Evolutionary conservation across 805 yeast species (phyloP), one percentile per base, ranked within the genome.

Genomic region (Teunomyces tritomae): DNA sequence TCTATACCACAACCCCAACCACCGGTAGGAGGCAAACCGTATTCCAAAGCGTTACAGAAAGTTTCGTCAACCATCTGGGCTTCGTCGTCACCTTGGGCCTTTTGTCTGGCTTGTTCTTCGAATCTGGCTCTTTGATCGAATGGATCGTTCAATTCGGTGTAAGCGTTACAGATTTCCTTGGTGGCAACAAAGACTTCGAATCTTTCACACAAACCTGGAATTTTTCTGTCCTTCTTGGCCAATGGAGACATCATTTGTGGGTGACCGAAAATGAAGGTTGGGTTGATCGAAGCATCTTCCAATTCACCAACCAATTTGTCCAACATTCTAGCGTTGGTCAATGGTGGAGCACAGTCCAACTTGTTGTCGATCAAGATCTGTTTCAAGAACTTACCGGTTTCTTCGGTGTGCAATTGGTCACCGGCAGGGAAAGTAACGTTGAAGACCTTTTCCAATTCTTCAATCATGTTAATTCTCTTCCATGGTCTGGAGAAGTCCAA

Each of bases 1-100:
- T 92, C 99, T 59, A 92, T 91, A 81, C 99, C 99, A 76, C 96
- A 86, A 61, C 99, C 99, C 98, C 98, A 92, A 59, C 99, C 99
- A 71, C 96, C 98, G 60, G 98, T 94, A 63, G 99, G 99, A 51
- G 99, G 99, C 64, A 92, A 81, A 73, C 98, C 99, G 71, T 89
- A 92, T 77, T 92, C 99, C 64, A 92, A 82, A 57, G 99, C 97
- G 62, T 91, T 88, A 79, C 96, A 87, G 91, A 92, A 92, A 55
- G 88, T 86, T 77, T 92, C 99, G 70, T 92, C 99, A 55, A 94
- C 80, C 71, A 90, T 67, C 78, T 92, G 98, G 53, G 97, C 99
- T 77, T 94, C 99, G 65, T 92, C 99, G 67, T 92, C 99, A 79
- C 99, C 99, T 74, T 89, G 97, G 57, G 78, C 98, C 79, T 92